Evolutionary conservation across 306 rosid genomes (phyloP).

Genomic region (Prunus mira): DNA sequence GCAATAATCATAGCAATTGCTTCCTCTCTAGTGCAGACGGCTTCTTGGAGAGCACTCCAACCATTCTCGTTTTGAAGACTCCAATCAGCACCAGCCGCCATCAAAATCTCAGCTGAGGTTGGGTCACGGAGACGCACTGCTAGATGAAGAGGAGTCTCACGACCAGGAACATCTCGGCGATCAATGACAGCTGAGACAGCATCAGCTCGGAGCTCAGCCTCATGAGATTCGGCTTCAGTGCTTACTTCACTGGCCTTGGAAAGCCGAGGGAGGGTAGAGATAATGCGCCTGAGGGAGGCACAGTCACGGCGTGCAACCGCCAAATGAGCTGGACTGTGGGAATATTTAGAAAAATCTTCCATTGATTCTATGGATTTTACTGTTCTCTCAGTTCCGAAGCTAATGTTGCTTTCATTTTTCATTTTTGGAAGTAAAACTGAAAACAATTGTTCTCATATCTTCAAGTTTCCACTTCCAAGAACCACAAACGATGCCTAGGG

Average conservation of each 20-base stretch:
- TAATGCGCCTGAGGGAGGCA: constrained; percentile 58
- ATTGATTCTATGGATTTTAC: constrained; percentile 32
- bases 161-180: constrained; percentile 89
- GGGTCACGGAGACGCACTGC: constrained; percentile 88
- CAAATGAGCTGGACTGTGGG: constrained; percentile 87
- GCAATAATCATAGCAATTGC: constrained; percentile 90
- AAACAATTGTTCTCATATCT: constrained; percentile 23
- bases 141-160: constrained; percentile 97
- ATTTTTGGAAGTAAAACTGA: constrained; percentile 26
- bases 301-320: constrained; percentile 81
- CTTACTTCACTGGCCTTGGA: constrained; percentile 83
- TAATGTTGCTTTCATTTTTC: constrained; percentile 39
- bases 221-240: constrained; percentile 74
- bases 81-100: constrained; percentile 99
- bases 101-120: constrained; percentile 78
- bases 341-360: constrained; percentile 76
- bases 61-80: constrained; percentile 95
- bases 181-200: constrained; percentile 72
- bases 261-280: constrained; percentile 64
- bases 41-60: constrained; percentile 99
- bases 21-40: constrained; percentile 92
- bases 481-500: constrained; percentile 23
- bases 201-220: constrained; percentile 81
- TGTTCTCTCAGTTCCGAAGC: constrained; percentile 41
- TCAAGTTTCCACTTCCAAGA: constrained; percentile 16